A percentile compares a stretch with the other conserved stretches of the same genome.
Conservation (phyloP, 306 rosid species). For the Cicer chorassanicum region DNA sequence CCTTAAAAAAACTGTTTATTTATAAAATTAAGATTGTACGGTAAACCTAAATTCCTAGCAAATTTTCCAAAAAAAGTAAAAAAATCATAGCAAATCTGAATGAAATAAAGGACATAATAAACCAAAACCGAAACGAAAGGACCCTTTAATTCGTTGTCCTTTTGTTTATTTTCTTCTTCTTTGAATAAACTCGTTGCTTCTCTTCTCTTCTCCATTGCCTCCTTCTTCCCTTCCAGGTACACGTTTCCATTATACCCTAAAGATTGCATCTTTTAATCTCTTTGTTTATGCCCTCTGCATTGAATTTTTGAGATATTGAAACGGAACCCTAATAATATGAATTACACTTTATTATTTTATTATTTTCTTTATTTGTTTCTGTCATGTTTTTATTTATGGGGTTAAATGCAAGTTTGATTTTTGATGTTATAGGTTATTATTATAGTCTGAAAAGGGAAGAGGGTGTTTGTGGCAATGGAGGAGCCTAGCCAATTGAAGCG, state of each 20-base stretch:
- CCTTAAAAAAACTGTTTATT: too few relatives aligned
- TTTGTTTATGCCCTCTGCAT: not conserved
- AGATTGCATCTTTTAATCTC: not conserved
- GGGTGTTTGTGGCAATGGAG: slow-evolving; percentile 61
- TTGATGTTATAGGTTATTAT: slow-evolving; percentile 42
- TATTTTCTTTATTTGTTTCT: not conserved
- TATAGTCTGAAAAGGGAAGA: slow-evolving; percentile 40
- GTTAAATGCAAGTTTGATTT: slow-evolving; percentile 7
- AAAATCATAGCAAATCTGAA: not conserved
- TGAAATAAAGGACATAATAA: not conserved
- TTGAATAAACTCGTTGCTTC: not conserved
- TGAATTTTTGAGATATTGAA: not conserved
- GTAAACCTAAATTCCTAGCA: not conserved
- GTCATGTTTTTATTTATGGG: not conserved
- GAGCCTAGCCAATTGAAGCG: slow-evolving; percentile 75
- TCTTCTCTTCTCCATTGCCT: slow-evolving; percentile 22
- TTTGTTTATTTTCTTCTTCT: not conserved
- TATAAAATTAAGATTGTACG: too few relatives aligned
- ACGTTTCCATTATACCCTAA: not conserved
- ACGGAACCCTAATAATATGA: slow-evolving; percentile 50
- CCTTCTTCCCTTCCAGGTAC: slow-evolving; percentile 40
- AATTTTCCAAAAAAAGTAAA: not conserved
- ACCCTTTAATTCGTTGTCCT: not conserved
- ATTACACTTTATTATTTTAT: not conserved
- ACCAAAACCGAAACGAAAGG: not conserved